Conservation (phyloP, 495 filamentous ascomycete species). For the Penicillium subrubescens region DNA sequence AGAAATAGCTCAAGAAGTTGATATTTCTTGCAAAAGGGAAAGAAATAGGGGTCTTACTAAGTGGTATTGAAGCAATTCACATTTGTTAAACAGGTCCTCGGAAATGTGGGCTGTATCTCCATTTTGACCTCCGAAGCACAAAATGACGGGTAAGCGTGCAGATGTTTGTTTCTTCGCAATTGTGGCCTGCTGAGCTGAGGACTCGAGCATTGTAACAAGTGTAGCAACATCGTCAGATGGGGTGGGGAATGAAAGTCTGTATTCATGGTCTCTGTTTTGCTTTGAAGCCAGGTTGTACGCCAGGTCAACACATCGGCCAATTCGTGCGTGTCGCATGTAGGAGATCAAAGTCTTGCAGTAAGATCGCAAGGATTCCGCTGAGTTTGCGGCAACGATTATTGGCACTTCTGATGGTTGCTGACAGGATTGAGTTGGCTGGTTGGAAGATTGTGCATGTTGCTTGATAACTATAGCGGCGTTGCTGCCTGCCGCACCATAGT, state of each 20-base stretch:
- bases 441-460: background rate
- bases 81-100: conserved; percentile 28
- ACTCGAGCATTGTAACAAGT: background rate
- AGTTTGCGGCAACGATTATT: background rate
- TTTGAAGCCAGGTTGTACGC: background rate
- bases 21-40: background rate
- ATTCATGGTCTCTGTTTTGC: background rate
- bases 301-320: background rate
- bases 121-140: conserved; percentile 41
- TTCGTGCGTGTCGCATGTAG: background rate
- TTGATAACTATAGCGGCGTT: background rate
- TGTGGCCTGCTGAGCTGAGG: background rate
- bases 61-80: conserved; percentile 34
- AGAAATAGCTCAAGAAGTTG: background rate
- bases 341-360: background rate
- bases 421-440: background rate
- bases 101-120: conserved; percentile 23
- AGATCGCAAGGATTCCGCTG: background rate
- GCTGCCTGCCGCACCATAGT: background rate
- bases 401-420: background rate
- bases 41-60: background rate
- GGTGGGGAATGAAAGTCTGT: background rate
- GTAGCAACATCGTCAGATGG: background rate
- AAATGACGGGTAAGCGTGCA: conserved; percentile 18
- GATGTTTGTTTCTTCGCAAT: background rate